phyloP scores from a whole-genome alignment of 352 stramenopile genomes.

The Globisporangium viniferum region DNA sequence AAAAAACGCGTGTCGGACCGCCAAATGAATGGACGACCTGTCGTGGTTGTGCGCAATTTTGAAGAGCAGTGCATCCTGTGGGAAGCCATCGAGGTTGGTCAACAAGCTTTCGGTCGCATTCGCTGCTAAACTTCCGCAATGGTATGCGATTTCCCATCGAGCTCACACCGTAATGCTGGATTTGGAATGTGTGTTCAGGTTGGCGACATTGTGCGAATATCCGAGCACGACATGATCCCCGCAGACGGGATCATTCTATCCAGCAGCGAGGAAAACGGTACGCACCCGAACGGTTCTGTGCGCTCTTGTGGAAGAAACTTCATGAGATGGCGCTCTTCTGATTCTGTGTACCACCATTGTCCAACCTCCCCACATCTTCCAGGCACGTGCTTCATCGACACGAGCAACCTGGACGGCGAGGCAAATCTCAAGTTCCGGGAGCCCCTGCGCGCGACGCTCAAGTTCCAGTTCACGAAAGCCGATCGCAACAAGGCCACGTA shows the following conservation, averaged over 20 bases:
- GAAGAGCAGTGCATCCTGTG: slow-evolving; percentile 56
- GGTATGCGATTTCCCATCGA: not conserved
- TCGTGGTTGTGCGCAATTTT: slow-evolving; percentile 60
- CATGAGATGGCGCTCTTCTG: too few relatives aligned
- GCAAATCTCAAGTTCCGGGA: slow-evolving; percentile 73
- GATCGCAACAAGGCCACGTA: slow-evolving; percentile 46
- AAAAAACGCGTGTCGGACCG: slow-evolving; percentile 54
- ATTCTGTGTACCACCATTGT: not conserved
- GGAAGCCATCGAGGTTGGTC: slow-evolving; percentile 66
- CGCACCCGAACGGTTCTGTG: too few relatives aligned
- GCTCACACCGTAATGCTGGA: not conserved
- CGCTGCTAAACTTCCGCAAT: too few relatives aligned
- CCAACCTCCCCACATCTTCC: not conserved
- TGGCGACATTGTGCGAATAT: slow-evolving; percentile 84
- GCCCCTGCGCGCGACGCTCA: slow-evolving; percentile 34
- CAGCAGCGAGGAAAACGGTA: slow-evolving; percentile 71
- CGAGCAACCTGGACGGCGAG: slow-evolving; percentile 79
- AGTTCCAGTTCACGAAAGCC: slow-evolving; percentile 25
- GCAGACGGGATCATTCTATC: slow-evolving; percentile 90
- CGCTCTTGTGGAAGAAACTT: too few relatives aligned
- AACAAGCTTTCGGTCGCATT: too few relatives aligned
- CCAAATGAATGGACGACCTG: slow-evolving; percentile 56
- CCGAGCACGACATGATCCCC: slow-evolving; percentile 85
- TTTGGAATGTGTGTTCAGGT: slow-evolving; percentile 29
- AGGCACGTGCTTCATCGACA: slow-evolving; percentile 82